Percentiles rank a stretch among this genome's conserved stretches.
Evolutionary conservation across 768 basidiomycete genomes (phyloP).

Genomic region (Filobasidium floriforme): DNA sequence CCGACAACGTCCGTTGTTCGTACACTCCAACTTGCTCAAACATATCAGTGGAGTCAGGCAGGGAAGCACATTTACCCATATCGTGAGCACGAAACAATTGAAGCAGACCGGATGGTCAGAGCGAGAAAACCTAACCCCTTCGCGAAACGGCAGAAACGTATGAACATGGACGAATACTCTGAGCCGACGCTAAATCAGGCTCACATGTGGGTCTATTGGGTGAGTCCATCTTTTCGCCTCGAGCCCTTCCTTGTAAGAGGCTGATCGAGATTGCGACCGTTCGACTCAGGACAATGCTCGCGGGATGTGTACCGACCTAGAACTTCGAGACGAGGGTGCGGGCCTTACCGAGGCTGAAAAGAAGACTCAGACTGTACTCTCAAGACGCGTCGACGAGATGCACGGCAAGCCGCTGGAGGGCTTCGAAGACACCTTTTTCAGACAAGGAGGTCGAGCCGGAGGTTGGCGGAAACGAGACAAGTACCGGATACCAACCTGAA

Average conservation of each 20-base stretch:
- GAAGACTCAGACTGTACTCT: conserved; percentile 18
- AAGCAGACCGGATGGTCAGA: too few species aligned
- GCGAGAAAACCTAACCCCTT: too few species aligned
- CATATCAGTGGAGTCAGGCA: conserved; percentile 35
- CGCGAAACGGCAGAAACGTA: conserved; percentile 28
- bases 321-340: conserved; percentile 25
- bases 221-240: not conserved
- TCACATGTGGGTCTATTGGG: conserved; percentile 34
- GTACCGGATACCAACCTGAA: not conserved
- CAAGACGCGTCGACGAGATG: conserved; percentile 24
- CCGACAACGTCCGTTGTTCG: conserved; percentile 32
- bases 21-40: conserved; percentile 46
- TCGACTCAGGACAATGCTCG: conserved; percentile 22
- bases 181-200: conserved; percentile 34
- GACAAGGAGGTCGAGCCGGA: conserved; percentile 38
- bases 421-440: conserved; percentile 35
- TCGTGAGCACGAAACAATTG: conserved; percentile 34
- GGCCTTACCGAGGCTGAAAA: conserved; percentile 20
- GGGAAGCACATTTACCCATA: conserved; percentile 32
- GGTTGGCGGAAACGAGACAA: conserved; percentile 28
- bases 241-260: not conserved
- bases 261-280: not conserved
- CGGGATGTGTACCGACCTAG: conserved; percentile 41
- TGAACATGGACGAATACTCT: conserved; percentile 26
- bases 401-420: conserved; percentile 33